Conservation (phyloP, 1,284 basidiomycete genomes). For the Puccinia horiana region DNA sequence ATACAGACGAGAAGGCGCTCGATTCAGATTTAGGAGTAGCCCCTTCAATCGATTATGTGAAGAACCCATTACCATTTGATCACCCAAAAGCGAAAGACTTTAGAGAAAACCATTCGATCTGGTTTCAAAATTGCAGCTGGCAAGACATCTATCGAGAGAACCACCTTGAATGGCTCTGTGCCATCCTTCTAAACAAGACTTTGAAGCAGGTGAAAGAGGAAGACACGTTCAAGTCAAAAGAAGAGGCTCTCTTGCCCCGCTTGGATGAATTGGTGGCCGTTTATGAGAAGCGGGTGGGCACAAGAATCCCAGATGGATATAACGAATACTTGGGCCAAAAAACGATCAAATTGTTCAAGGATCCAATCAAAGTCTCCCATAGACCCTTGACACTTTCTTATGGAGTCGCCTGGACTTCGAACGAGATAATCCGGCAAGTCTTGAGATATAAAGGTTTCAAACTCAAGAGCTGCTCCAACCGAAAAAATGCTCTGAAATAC, state of each 20-base stretch:
- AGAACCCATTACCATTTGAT: constrained; percentile 8
- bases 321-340: constrained; percentile 27
- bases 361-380: constrained; percentile 29
- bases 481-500: constrained; percentile 24
- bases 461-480: constrained; percentile 8
- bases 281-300: constrained; percentile 34
- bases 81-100: constrained; percentile 40
- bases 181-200: constrained; percentile 7
- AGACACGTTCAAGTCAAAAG: constrained; percentile 8
- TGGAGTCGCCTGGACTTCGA: constrained; percentile 13
- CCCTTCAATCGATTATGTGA: constrained; percentile 3
- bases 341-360: constrained; percentile 24
- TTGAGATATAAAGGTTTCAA: constrained; percentile 24
- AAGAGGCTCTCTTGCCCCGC: not conserved
- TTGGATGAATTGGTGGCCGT: constrained; percentile 20
- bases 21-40: not conserved
- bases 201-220: constrained; percentile 26
- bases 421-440: not conserved
- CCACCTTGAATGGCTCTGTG: constrained; percentile 33
- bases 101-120: constrained; percentile 23
- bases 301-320: constrained; percentile 27
- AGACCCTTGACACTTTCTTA: constrained; percentile 28
- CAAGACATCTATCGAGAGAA: constrained; percentile 39
- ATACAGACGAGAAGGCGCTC: not conserved
- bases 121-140: constrained; percentile 37